Base-by-base conservation (phyloP, 129 eudicot genomes). In the Rutidosis leptorrhynchoides region DNA sequence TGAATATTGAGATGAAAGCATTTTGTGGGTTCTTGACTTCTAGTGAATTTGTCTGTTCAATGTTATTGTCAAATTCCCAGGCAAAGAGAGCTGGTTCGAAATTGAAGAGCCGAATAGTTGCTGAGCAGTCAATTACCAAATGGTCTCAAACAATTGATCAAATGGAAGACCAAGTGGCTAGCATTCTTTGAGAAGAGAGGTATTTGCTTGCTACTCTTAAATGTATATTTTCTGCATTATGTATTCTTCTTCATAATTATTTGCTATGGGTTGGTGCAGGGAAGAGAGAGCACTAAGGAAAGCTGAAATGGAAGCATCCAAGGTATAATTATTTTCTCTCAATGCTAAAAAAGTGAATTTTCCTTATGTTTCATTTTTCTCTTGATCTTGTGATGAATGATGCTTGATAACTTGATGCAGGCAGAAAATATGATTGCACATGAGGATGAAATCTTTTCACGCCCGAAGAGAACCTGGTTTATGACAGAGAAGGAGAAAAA, bases 261-360 rank as follows among this genome's bases (percentile, higher is more conserved):
- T 21, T 70, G 19, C 32, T 22, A 53, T 58, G 64, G 32, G 23
- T 57, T 74, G 58, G 14, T 72, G 58, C 78, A 89, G 90, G 89
- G 98, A 93, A 78, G 98, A 93, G 66, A 86, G 86, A 96, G 89
- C 79, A 1, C 67, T 92, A 57, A 85, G 98, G 70, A 92, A 85
- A 74, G 98, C 98, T 62, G 98, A 93, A 81, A 93, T 88, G 98
- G 96, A 93, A 69, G 96, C 80, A 19, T 75, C 82, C 48, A 93
- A 93, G 98, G 98, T 90, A n/a, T 77, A 64, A n/a, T n/a, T n/a
- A n/a, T n/a, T n/a, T n/a, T n/a, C n/a, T n/a, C n/a, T n/a, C n/a
- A n/a, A n/a, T n/a, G n/a, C n/a, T n/a, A n/a, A n/a, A n/a, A n/a
- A n/a, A n/a, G n/a, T n/a, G n/a, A n/a, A n/a, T n/a, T n/a, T n/a